These are phyloP conservation scores for Uronychia binucleata DNA, from an alignment of 73 alveolate species.

Conservation along the genomic window DNA sequence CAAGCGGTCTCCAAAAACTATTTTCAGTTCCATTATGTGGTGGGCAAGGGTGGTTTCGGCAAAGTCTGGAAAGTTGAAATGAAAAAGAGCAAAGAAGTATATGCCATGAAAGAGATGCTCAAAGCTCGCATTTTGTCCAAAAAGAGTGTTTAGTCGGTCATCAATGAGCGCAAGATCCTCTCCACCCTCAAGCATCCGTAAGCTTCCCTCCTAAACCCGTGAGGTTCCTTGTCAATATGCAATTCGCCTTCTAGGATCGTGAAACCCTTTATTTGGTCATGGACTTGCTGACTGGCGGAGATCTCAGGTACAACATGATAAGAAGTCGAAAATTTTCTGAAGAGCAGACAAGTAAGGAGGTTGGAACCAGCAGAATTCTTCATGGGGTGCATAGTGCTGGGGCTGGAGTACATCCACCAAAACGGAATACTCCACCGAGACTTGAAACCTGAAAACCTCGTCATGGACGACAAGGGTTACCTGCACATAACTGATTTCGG, in stretches of 20 bases:
- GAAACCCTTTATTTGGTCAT: slow-evolving; percentile 77
- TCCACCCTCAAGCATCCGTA: slow-evolving; percentile 16
- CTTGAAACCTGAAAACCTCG: slow-evolving; percentile 50
- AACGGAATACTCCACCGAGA: slow-evolving; percentile 47
- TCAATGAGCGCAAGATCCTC: slow-evolving; percentile 34
- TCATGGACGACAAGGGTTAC: slow-evolving; percentile 46
- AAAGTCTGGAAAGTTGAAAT: slow-evolving; percentile 79
- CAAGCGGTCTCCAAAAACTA: slow-evolving; percentile 16
- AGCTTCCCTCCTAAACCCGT: background rate
- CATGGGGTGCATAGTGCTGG: slow-evolving; percentile 41
- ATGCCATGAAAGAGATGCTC: slow-evolving; percentile 67
- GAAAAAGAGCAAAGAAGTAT: slow-evolving; percentile 43
- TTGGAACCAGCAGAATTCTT: slow-evolving; percentile 18
- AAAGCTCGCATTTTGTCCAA: slow-evolving; percentile 47
- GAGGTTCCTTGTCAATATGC: slow-evolving; percentile 71
- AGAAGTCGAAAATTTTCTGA: background rate
- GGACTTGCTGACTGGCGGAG: slow-evolving; percentile 90
- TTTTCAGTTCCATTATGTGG: slow-evolving; percentile 3
- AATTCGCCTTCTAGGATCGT: slow-evolving; percentile 81
- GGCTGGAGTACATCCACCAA: slow-evolving; percentile 28
- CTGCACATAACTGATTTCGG: slow-evolving; percentile 66
- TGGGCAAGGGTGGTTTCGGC: slow-evolving; percentile 88
- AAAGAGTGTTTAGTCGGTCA: slow-evolving; percentile 40
- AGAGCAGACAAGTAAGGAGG: background rate
- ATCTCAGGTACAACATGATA: slow-evolving; percentile 67